These are phyloP conservation scores for Pseudopithomyces chartarum DNA, from an alignment of 2,329 filamentous ascomycete species.

Conservation along the genomic window DNA sequence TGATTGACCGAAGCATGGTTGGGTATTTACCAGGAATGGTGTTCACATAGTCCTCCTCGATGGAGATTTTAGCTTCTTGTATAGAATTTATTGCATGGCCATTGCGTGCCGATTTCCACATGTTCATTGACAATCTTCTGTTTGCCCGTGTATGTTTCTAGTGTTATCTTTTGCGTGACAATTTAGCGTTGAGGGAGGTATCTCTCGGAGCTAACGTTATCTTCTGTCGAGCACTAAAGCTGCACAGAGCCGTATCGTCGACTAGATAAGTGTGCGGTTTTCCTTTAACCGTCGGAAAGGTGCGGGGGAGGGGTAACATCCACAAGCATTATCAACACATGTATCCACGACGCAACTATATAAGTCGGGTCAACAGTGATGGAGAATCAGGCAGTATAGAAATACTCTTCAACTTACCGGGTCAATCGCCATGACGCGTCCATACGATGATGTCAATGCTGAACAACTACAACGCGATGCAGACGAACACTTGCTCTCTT, in stretches of 20 bases:
- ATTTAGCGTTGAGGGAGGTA: too few species aligned
- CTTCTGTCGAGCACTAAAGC: too few species aligned
- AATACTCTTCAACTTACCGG: background rate
- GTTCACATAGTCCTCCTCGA: background rate
- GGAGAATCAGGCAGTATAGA: background rate
- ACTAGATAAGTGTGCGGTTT: background rate
- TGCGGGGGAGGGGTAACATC: background rate
- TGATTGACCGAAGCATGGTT: background rate
- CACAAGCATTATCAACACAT: background rate
- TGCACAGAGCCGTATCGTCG: too few species aligned
- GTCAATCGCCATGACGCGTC: conserved; percentile 16
- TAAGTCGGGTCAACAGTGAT: background rate
- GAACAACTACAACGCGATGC: conserved; percentile 28
- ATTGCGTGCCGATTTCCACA: background rate
- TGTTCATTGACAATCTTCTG: too few species aligned
- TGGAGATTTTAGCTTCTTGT: conserved; percentile 4
- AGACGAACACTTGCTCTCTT: conserved; percentile 25
- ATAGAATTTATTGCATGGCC: conserved; percentile 2
- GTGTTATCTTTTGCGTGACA: background rate
- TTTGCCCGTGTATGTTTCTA: background rate
- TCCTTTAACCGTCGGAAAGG: background rate
- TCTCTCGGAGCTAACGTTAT: too few species aligned
- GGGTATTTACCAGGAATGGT: background rate
- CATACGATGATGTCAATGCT: conserved; percentile 19
- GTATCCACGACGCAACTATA: background rate